Base-by-base conservation (phyloP, 179 eudicot genomes). In the Vitellaria paradoxa region DNA sequence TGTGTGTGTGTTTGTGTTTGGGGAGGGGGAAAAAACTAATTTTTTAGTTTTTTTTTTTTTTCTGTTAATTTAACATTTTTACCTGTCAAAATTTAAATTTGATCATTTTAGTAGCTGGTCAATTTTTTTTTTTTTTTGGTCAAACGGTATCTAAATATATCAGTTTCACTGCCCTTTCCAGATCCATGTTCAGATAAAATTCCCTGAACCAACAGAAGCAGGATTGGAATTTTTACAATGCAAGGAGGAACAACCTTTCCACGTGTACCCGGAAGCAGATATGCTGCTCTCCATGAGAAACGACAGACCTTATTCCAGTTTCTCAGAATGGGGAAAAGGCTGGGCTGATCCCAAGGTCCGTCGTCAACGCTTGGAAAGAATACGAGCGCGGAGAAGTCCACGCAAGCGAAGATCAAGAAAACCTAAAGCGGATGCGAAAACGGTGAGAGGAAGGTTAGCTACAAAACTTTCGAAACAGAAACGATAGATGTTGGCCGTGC, bases 261-360 rank as follows among this genome's bases (percentile, higher is more conserved):
- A 77, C 66, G 91, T 84, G 37, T 80, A 86, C 76, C 93, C 97
- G 12, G 95, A 93, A 81, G 97, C 97, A 4, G 99, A 95, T 77
- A 95, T 95, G 99, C 24, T 89, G 78, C 75, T 89, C 56, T 83
- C 92, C 66, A 61, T 52, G 53, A 17, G 49, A 46, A 82, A 18
- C 24, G 67, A 65, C 65, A 86, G 80, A 70, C 73, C 88, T 4
- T 85, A 76, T 76, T 85, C 94, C 17, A 84, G 89, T 45, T 89
- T 90, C 79, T 82, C 97, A 1, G 92, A 87, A 68, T 90, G 97
- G 95, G 97, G 97, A 76, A 87, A 82, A 79, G 99, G 99, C 53
- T 95, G 99, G 99, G 99, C 97, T 50, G 97, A 95, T 86, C 97
- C 99, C 1, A 91, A 90, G 81, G 90, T 90, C 20, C 94, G 97